Percentiles rank a stretch among this genome's conserved stretches.
phyloP scores from a whole-genome alignment of 805 yeast genomes.

The Suhomyces faveliae region DNA sequence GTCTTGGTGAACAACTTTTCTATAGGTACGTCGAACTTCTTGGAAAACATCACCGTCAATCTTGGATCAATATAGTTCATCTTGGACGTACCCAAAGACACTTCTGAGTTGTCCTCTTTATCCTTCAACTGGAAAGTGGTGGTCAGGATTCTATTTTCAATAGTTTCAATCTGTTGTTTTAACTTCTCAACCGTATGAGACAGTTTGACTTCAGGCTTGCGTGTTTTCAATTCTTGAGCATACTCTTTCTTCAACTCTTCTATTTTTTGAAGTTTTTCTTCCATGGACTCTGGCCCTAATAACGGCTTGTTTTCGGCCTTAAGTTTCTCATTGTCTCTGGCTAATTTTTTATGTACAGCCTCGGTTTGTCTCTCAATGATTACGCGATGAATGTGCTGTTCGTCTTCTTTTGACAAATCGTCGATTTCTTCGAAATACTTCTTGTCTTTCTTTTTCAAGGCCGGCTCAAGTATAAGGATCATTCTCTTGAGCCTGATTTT shows the following conservation, averaged over 20 bases:
- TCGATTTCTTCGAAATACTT: slow-evolving; percentile 67
- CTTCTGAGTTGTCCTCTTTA: slow-evolving; percentile 91
- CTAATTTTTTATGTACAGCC: slow-evolving; percentile 60
- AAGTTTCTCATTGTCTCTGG: slow-evolving; percentile 74
- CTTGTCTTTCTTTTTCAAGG: slow-evolving; percentile 48
- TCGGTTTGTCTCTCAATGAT: slow-evolving; percentile 67
- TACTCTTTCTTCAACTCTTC: slow-evolving; percentile 52
- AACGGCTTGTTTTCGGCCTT: slow-evolving; percentile 54
- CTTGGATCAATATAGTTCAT: slow-evolving; percentile 95
- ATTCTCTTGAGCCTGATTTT: slow-evolving; percentile 70
- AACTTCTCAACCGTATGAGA: slow-evolving; percentile 65
- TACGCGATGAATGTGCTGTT: slow-evolving; percentile 53
- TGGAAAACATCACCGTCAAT: slow-evolving; percentile 82
- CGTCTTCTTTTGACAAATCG: slow-evolving; percentile 65
- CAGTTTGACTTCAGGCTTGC: slow-evolving; percentile 54
- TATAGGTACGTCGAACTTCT: slow-evolving; percentile 82
- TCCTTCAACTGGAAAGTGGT: slow-evolving; percentile 78
- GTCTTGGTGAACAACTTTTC: slow-evolving; percentile 92
- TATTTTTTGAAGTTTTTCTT: slow-evolving; percentile 56
- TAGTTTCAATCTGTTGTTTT: slow-evolving; percentile 63
- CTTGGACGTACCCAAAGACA: slow-evolving; percentile 89
- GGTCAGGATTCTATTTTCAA: slow-evolving; percentile 68
- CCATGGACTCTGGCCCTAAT: slow-evolving; percentile 54
- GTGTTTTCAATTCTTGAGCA: slow-evolving; percentile 56
- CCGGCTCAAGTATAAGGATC: slow-evolving; percentile 63